Percentiles rank a stretch among this genome's conserved stretches.
These are phyloP conservation scores for Rhodotorula sp. DNA, from an alignment of 1,284 basidiomycete genomes.

Conservation along the genomic window DNA sequence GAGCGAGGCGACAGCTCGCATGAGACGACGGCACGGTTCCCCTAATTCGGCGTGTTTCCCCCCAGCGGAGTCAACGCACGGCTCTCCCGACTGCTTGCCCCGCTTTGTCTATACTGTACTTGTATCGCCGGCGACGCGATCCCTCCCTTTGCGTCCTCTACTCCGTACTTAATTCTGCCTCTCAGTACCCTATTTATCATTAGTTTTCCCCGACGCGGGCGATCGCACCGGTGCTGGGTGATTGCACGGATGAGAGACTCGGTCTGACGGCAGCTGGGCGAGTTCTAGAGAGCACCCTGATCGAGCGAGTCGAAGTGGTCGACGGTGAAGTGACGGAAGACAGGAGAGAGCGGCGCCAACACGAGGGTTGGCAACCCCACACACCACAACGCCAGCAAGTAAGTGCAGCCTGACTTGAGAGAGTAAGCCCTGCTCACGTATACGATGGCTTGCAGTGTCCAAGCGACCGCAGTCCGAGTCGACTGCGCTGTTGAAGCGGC, in stretches of 20 bases:
- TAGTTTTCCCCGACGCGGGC: not conserved
- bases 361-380: not conserved
- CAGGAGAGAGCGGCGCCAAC: not conserved
- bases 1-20: too few species aligned
- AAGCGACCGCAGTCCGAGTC: conserved; percentile 26
- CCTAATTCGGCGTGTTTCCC: not conserved
- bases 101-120: too few species aligned
- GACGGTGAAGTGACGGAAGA: not conserved
- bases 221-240: not conserved
- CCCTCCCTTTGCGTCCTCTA: not conserved
- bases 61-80: too few species aligned
- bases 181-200: not conserved
- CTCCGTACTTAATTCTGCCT: not conserved
- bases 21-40: not conserved
- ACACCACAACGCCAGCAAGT: not conserved
- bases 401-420: not conserved
- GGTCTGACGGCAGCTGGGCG: not conserved
- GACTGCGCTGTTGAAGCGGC: conserved; percentile 37
- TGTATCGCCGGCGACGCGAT: too few species aligned
- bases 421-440: not conserved
- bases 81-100: too few species aligned
- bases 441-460: conserved; percentile 10
- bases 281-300: not conserved
- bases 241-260: not conserved
- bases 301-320: not conserved